phyloP scores from a whole-genome alignment of 2,329 filamentous ascomycete genomes.

The Monascus ruber region DNA sequence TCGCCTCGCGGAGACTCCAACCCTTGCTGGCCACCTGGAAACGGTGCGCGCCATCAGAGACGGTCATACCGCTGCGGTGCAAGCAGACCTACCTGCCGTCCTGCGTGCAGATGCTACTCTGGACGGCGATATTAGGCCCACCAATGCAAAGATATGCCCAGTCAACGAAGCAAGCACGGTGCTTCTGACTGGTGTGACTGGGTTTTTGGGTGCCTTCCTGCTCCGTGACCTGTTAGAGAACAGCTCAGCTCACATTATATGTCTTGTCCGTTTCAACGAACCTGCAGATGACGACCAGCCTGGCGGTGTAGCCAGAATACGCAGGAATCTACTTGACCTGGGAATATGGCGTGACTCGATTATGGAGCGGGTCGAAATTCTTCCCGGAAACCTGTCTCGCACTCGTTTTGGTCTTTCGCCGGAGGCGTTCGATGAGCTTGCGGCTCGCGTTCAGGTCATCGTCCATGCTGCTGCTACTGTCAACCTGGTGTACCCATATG shows the following conservation, averaged over 20 bases:
- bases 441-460: constrained; percentile 57
- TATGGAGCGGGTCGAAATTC: constrained; percentile 64
- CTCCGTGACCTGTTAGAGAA: constrained; percentile 56
- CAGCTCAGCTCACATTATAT: constrained; percentile 59
- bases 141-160: constrained; percentile 42
- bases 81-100: constrained; percentile 62
- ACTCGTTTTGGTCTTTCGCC: constrained; percentile 57
- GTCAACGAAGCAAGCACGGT: constrained; percentile 57
- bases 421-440: constrained; percentile 54
- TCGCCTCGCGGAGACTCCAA: constrained; percentile 59
- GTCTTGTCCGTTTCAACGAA: constrained; percentile 61
- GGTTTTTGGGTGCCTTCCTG: constrained; percentile 65
- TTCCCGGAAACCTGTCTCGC: constrained; percentile 61
- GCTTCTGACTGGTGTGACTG: constrained; percentile 63
- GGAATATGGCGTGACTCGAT: constrained; percentile 67
- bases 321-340: constrained; percentile 65
- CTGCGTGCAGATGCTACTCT: constrained; percentile 56
- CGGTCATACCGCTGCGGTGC: constrained; percentile 61
- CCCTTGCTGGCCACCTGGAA: constrained; percentile 59
- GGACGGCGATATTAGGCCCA: constrained; percentile 56
- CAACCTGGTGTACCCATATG: constrained; percentile 72
- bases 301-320: constrained; percentile 59
- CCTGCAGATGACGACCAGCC: constrained; percentile 53
- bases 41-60: constrained; percentile 60
- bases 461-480: constrained; percentile 69